Evolutionary conservation across 2,329 filamentous ascomycete genomes (phyloP), one percentile per base, ranked within the genome.

Genomic region (Fusarium tupiense): DNA sequence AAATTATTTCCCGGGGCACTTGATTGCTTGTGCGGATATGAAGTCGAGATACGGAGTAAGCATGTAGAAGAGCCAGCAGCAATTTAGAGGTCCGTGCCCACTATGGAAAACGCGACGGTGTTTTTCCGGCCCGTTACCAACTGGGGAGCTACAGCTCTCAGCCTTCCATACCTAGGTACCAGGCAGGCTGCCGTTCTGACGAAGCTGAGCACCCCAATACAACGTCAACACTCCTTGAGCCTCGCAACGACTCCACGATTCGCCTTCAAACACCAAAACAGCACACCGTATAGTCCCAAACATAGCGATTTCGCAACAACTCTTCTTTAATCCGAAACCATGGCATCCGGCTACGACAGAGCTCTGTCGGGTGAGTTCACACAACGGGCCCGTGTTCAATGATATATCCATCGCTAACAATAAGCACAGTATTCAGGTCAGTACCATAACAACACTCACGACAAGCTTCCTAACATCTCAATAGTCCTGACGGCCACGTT

Each of bases 331-430:
- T 64, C 38, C 61, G 76, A 63, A 71, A 79, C 46, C 79, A 91
- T 97, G 94, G 93, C 95, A 85, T 98, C 95, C 80, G 96, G 96
- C 86, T 99, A 99, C 88, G 96, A 99, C 88, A 94, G 96, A 93
- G 96, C 96, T 86, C 92, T 98, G 85, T 98, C 96, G 87, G 96
- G 95, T 98, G 91, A 87, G 92, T 82, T 65, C n/a, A 61, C 43
- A 64, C 52, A 73, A 56, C 83, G 74, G 75, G 75, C 65, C 70
- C 44, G 61, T 54, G 54, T 46, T 66, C 73, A 64, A 69, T 73
- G 70, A 83, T 83, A 82, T 77, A 78, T 80, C 80, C 77, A 78
- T 80, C 80, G 82, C 86, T 90, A 86, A 89, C 83, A 72, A 50
- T 72, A 66, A 77, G 74, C 82, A 75, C 79, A 97, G 95, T 98